A percentile compares a stretch with the other conserved stretches of the same genome.
Conservation (phyloP, 2,329 filamentous ascomycete genomes). For the Rhexocercosporidium sp. region DNA sequence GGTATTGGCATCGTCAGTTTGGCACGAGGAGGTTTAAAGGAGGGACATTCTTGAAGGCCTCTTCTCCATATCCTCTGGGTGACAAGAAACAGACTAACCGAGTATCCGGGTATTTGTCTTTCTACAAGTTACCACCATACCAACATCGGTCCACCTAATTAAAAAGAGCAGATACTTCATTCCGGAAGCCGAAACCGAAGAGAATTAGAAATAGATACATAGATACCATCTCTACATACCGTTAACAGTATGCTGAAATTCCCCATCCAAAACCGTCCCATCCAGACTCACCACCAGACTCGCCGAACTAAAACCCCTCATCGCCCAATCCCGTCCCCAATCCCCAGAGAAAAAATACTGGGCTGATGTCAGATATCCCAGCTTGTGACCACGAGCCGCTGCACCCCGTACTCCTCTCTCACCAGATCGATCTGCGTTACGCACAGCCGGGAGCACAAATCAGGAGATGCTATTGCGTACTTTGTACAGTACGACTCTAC, state of each 20-base stretch:
- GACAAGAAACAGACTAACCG: slow-evolving; percentile 4
- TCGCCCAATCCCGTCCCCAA: background rate
- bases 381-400: background rate
- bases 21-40: background rate
- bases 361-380: background rate
- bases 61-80: background rate
- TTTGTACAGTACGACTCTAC: too few relatives aligned
- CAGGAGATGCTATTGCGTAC: too few relatives aligned
- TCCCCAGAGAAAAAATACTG: background rate
- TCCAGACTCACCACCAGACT: background rate
- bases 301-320: background rate
- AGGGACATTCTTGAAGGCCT: background rate
- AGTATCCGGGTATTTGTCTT: slow-evolving; percentile 8
- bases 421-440: background rate
- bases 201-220: background rate
- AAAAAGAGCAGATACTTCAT: background rate
- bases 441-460: background rate
- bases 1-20: background rate
- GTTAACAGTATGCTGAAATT: background rate
- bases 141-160: background rate
- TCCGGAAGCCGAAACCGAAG: background rate
- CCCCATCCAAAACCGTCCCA: background rate
- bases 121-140: background rate
- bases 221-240: background rate
- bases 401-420: background rate